Evolutionary conservation across 2,329 filamentous ascomycete genomes (phyloP).

Genomic region (Orbilia blumenaviensis): DNA sequence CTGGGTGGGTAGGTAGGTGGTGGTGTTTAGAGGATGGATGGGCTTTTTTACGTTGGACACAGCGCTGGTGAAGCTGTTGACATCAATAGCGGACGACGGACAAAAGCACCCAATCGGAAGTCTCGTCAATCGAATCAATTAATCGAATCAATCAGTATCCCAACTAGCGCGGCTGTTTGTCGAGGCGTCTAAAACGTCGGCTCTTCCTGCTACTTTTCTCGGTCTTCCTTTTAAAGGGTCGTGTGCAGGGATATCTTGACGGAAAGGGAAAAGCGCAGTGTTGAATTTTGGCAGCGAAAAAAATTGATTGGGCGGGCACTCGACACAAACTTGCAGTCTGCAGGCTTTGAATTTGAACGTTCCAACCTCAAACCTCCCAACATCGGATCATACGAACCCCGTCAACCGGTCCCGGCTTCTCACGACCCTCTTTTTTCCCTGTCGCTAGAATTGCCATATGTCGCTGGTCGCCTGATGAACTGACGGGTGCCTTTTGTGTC

Average conservation of each 20-base stretch:
- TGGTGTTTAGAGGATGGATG: background rate
- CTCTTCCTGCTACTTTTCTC: no score
- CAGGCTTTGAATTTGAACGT: slow-evolving; percentile 37
- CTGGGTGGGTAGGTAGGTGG: background rate
- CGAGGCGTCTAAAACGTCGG: background rate
- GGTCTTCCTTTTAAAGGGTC: background rate
- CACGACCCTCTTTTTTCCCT: slow-evolving; percentile 8
- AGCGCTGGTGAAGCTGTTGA: slow-evolving; percentile 24
- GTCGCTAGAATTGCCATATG: slow-evolving; percentile 7
- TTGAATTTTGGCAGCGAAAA: slow-evolving; percentile 48
- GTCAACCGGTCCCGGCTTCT: background rate
- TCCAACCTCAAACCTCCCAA: slow-evolving; percentile 7
- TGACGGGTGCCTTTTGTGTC: slow-evolving; percentile 15
- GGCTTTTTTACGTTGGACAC: background rate
- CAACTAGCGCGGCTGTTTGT: background rate
- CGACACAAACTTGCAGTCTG: slow-evolving; percentile 36
- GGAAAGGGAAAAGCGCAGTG: slow-evolving; percentile 35
- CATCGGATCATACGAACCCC: background rate
- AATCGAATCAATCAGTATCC: no score
- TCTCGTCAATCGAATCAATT: no score
- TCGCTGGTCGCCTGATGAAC: slow-evolving; percentile 30
- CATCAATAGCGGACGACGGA: slow-evolving; percentile 6
- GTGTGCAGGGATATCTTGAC: slow-evolving; percentile 13
- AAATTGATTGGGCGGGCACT: slow-evolving; percentile 37
- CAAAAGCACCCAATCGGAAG: slow-evolving; percentile 34